Conservation (phyloP, 140 eudicot species). For the Oenanthe javanica region DNA sequence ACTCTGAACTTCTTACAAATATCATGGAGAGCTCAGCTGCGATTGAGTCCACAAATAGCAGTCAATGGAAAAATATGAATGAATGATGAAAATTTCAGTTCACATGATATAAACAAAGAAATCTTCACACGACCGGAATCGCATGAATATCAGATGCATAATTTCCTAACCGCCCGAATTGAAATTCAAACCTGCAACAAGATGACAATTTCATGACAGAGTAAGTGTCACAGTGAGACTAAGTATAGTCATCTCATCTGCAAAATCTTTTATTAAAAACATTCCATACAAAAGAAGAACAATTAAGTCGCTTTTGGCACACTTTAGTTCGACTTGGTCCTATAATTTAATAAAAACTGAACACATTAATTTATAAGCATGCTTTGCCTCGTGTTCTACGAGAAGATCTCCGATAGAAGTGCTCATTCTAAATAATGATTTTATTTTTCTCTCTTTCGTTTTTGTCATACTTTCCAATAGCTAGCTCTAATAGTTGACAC, state of each 20-base stretch:
- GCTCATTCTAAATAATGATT: too few relatives aligned
- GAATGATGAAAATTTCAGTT: neutral
- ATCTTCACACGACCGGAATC: slow-evolving; percentile 76
- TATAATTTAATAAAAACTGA: neutral
- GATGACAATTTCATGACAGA: neutral
- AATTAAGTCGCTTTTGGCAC: too few relatives aligned
- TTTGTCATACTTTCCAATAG: too few relatives aligned
- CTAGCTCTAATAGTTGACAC: too few relatives aligned
- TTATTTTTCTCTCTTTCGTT: too few relatives aligned
- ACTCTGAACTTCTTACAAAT: slow-evolving; percentile 68
- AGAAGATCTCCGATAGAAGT: slow-evolving; percentile 29
- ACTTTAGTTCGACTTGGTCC: neutral
- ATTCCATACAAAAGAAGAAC: neutral
- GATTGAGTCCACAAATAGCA: slow-evolving; percentile 15
- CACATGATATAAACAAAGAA: slow-evolving; percentile 8
- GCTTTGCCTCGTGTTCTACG: neutral
- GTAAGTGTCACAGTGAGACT: neutral
- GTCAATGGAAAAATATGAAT: slow-evolving; percentile 10
- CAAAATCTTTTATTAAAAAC: neutral
- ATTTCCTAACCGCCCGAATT: slow-evolving; percentile 40
- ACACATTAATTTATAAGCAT: neutral
- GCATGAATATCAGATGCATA: slow-evolving; percentile 62
- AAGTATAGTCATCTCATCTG: neutral
- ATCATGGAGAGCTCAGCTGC: slow-evolving; percentile 76
- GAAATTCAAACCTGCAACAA: slow-evolving; percentile 51